Evolutionary conservation across 441 rosid species (phyloP).

Genomic region (Capsella rubella): DNA sequence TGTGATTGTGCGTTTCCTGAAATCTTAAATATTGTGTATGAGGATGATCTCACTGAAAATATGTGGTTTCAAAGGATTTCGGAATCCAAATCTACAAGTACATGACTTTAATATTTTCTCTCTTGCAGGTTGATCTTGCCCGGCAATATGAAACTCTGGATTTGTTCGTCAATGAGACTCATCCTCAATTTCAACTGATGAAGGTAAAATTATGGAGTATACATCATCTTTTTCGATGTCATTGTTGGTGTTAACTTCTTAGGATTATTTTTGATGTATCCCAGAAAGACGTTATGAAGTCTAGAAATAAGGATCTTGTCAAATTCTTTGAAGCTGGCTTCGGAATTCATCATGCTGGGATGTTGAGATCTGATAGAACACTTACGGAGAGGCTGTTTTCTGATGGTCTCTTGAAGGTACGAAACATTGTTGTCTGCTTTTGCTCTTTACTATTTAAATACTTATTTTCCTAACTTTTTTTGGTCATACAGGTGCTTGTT

Average conservation of each 20-base stretch:
- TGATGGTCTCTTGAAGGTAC: constrained; percentile 91
- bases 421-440: constrained; percentile 37
- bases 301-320: constrained; percentile 95
- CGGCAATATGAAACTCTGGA: constrained; percentile 69
- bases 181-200: constrained; percentile 71
- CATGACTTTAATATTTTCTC: constrained; percentile 34
- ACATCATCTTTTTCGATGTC: background rate
- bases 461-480: constrained; percentile 35
- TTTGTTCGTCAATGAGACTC: constrained; percentile 66
- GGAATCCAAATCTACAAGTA: constrained; percentile 24
- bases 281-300: constrained; percentile 92
- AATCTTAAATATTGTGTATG: constrained; percentile 23
- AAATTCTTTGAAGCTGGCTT: constrained; percentile 79
- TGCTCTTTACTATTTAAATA: constrained; percentile 31
- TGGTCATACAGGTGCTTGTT: constrained; percentile 80
- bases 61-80: constrained; percentile 18
- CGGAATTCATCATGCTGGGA: constrained; percentile 99
- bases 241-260: constrained; percentile 21
- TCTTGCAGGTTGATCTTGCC: constrained; percentile 87
- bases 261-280: constrained; percentile 41
- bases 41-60: constrained; percentile 23
- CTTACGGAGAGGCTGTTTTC: constrained; percentile 95
- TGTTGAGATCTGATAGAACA: constrained; percentile 95
- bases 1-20: constrained; percentile 33
- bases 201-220: constrained; percentile 60